Evolutionary conservation across 1,284 basidiomycete species (phyloP).

Genomic region (Vanrija humicola): DNA sequence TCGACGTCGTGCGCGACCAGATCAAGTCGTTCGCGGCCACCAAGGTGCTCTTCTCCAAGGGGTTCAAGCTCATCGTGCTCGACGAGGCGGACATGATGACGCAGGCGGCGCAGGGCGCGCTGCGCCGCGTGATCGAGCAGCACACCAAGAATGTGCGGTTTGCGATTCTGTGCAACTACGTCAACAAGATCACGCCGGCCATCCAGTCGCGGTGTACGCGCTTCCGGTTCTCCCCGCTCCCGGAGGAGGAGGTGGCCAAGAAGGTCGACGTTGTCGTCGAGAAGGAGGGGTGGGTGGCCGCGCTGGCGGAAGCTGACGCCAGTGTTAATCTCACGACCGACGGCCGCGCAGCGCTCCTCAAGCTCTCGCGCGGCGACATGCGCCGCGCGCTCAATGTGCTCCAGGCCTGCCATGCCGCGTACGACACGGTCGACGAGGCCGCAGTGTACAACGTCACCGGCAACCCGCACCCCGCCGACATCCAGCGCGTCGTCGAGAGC

Average conservation of each 20-base stretch:
- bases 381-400: conserved; percentile 91
- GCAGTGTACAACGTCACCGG: conserved; percentile 97
- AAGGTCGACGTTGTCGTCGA: conserved; percentile 76
- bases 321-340: conserved; percentile 84
- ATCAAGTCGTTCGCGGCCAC: conserved; percentile 99
- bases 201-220: conserved; percentile 98
- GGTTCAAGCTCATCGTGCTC: conserved; percentile 95
- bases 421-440: conserved; percentile 78
- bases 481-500: conserved; percentile 85
- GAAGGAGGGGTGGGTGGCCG: conserved; percentile 66
- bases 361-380: conserved; percentile 96
- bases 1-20: conserved; percentile 96
- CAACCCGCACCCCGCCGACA: conserved; percentile 88
- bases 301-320: conserved; percentile 4
- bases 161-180: conserved; percentile 99
- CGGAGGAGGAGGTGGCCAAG: conserved; percentile 78
- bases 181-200: conserved; percentile 98
- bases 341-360: conserved; percentile 83
- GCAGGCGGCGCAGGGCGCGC: conserved; percentile 89
- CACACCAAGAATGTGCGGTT: conserved; percentile 98
- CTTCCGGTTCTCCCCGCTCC: conserved; percentile 95
- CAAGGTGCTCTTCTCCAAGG: conserved; percentile 75
- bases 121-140: conserved; percentile 95
- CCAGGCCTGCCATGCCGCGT: conserved; percentile 97
- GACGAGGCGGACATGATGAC: conserved; percentile 99